A percentile compares a stretch with the other conserved stretches of the same genome.
Evolutionary conservation across 495 filamentous ascomycete genomes (phyloP).

Genomic region (Tuber borchii): DNA sequence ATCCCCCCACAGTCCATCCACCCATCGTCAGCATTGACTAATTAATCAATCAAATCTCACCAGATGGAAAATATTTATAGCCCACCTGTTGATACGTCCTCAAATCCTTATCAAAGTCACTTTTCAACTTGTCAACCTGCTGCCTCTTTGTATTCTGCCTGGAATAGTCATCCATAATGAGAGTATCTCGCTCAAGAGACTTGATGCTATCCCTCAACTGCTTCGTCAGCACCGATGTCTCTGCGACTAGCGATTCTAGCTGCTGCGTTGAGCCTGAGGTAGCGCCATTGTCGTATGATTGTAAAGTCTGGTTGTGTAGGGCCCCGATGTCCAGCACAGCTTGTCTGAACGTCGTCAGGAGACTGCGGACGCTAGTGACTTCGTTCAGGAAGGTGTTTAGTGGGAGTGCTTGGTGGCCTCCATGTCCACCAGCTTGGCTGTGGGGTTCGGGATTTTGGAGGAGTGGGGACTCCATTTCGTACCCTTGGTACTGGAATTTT

Average conservation of each 20-base stretch:
- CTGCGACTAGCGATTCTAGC: constrained; percentile 56
- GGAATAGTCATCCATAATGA: constrained; percentile 51
- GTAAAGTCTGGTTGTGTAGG: constrained; percentile 36
- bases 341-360: constrained; percentile 32
- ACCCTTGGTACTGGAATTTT: constrained; percentile 18
- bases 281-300: constrained; percentile 36
- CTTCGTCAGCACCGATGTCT: constrained; percentile 60
- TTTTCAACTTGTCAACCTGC: constrained; percentile 59
- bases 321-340: constrained; percentile 31
- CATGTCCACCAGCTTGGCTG: constrained; percentile 10
- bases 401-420: constrained; percentile 33
- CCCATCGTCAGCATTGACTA: not conserved
- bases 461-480: constrained; percentile 38
- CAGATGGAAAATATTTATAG: not conserved
- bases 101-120: constrained; percentile 57
- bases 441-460: constrained; percentile 14
- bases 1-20: constrained; percentile 16
- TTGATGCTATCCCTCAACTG: constrained; percentile 63
- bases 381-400: constrained; percentile 37
- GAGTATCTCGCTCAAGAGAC: constrained; percentile 56
- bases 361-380: constrained; percentile 28
- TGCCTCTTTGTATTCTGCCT: constrained; percentile 52
- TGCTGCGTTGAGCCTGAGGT: constrained; percentile 38
- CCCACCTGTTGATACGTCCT: constrained; percentile 52
- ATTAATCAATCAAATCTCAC: not conserved